phyloP scores from a whole-genome alignment of 257 asterid genomes.

The Petunia secreta region DNA sequence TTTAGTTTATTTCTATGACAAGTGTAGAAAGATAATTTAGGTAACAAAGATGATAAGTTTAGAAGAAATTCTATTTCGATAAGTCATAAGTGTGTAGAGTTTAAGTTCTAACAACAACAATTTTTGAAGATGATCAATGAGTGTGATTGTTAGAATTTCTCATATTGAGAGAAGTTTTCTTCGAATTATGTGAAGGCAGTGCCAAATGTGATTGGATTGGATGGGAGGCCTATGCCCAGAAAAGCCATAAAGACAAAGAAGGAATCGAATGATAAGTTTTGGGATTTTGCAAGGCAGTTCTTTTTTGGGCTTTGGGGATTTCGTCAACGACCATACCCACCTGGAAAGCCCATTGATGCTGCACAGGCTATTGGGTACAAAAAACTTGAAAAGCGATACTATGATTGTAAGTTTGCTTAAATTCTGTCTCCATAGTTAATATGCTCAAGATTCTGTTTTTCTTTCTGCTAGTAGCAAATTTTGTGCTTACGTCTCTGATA shows the following conservation, averaged over 20 bases:
- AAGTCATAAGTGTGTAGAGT: not conserved
- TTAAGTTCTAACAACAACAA: not conserved
- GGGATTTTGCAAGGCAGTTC: conserved; percentile 97
- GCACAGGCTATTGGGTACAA: conserved; percentile 97
- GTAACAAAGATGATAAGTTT: not conserved
- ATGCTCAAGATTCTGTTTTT: not conserved
- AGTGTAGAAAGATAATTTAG: not conserved
- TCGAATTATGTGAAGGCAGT: conserved; percentile 60
- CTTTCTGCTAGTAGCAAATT: not conserved
- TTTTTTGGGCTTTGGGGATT: conserved; percentile 99
- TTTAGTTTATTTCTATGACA: conserved; percentile 1
- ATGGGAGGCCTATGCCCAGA: conserved; percentile 99
- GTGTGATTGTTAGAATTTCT: conserved; percentile 13
- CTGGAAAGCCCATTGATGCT: conserved; percentile 89
- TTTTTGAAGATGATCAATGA: conserved; percentile 1
- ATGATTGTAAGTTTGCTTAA: conserved; percentile 71
- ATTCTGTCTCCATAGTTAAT: not conserved
- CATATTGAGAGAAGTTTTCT: not conserved
- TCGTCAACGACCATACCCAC: conserved; percentile 92
- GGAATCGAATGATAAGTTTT: conserved; percentile 88
- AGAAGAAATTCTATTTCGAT: no score
- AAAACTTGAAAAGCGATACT: conserved; percentile 75
- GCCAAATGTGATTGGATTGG: conserved; percentile 89
- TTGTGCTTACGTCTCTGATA: conserved; percentile 8
- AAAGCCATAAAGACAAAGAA: conserved; percentile 62